Evolutionary conservation across 345 rosid genomes (phyloP).

Genomic region (Citrus medica): DNA sequence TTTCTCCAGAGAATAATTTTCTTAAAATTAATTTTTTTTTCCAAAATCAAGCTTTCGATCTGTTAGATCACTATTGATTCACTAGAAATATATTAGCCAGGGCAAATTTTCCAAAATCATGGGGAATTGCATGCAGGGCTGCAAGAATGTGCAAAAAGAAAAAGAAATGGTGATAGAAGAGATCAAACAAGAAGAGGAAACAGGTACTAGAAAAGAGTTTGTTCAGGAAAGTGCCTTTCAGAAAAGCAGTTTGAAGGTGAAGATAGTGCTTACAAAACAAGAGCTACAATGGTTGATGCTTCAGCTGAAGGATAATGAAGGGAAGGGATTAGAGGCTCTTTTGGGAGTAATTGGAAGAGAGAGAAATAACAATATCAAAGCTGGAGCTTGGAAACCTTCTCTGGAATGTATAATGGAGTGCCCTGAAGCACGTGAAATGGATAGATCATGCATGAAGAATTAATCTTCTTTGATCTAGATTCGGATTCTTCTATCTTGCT

Average conservation of each 20-base stretch:
- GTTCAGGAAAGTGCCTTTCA: slow-evolving; percentile 17
- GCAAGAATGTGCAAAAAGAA: slow-evolving; percentile 6
- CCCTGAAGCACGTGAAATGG: slow-evolving; percentile 38
- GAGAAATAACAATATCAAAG: slow-evolving; percentile 14
- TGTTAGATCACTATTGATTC: no score
- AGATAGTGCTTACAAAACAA: slow-evolving; percentile 71
- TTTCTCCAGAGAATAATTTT: background rate
- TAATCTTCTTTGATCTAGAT: no score
- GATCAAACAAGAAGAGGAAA: background rate
- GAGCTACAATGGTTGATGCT: slow-evolving; percentile 63
- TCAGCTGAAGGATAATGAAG: slow-evolving; percentile 29
- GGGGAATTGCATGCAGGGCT: slow-evolving; percentile 46
- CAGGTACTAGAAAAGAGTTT: background rate
- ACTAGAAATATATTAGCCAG: no score
- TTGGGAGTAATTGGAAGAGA: slow-evolving; percentile 42
- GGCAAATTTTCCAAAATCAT: slow-evolving; percentile 6
- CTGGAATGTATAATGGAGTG: slow-evolving; percentile 57
- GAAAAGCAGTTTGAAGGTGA: slow-evolving; percentile 52
- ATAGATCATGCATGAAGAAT: slow-evolving; percentile 6
- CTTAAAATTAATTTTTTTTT: no score
- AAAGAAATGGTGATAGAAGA: background rate
- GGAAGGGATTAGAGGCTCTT: slow-evolving; percentile 34
- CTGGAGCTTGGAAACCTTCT: slow-evolving; percentile 60
- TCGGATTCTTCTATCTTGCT: background rate
- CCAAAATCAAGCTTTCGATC: no score